phyloP scores from a whole-genome alignment of 352 stramenopile species.

The Pythium sukuiense region DNA sequence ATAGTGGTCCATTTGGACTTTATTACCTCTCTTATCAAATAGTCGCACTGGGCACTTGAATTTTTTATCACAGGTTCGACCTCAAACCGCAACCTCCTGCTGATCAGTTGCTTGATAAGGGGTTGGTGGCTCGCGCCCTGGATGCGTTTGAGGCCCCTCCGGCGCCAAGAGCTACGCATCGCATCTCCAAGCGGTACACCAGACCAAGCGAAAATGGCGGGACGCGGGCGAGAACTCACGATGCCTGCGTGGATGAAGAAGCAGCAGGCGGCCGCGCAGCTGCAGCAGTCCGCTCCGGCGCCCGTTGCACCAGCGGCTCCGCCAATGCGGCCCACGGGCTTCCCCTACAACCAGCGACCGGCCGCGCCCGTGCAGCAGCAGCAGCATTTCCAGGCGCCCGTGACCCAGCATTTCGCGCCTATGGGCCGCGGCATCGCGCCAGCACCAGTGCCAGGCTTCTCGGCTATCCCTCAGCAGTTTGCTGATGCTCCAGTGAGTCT shows the following conservation, averaged over 20 bases:
- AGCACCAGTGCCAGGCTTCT: not conserved
- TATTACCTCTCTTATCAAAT: conserved; percentile 15
- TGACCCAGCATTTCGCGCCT: conserved; percentile 17
- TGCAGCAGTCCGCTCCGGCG: conserved; percentile 10
- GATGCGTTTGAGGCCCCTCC: not conserved
- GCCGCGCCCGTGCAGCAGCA: not conserved
- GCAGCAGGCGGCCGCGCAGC: conserved; percentile 36
- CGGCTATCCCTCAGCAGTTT: conserved; percentile 48
- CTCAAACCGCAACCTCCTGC: conserved; percentile 5
- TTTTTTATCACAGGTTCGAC: conserved; percentile 1
- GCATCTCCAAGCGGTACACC: not conserved
- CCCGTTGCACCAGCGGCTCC: conserved; percentile 7
- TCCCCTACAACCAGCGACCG: conserved; percentile 19
- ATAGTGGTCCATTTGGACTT: not conserved
- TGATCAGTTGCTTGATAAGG: not conserved
- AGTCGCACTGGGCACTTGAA: not conserved
- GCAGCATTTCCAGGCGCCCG: no score
- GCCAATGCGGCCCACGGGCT: conserved; percentile 14
- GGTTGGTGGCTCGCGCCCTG: conserved; percentile 11
- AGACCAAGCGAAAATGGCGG: conserved; percentile 47
- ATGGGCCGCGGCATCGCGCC: conserved; percentile 2
- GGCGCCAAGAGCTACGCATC: conserved; percentile 10
- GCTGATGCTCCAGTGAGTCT: conserved; percentile 53
- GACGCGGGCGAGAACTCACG: conserved; percentile 79
- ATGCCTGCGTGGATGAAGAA: conserved; percentile 90